These are phyloP conservation scores for Neostapfia colusana DNA, from an alignment of 176 grass and related monocot genomes.

Conservation along the genomic window DNA sequence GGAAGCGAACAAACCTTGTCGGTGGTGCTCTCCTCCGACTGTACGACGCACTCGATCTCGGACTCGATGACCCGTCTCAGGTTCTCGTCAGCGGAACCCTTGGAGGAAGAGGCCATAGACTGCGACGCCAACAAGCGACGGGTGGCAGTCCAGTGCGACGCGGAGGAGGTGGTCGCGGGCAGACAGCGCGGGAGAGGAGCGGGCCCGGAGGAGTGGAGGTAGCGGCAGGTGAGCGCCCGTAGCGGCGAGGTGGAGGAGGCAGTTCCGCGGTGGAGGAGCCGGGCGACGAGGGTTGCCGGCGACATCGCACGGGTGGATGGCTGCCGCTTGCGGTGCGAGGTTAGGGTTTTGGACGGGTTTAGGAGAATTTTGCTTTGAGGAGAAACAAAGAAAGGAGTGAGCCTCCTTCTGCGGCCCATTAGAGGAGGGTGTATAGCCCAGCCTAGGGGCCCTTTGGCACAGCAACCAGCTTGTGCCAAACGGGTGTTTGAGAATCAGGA, in stretches of 20 bases:
- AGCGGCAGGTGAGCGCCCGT: conserved; percentile 4
- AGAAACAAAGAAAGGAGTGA: neutral
- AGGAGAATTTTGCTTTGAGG: neutral
- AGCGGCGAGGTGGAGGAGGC: conserved; percentile 9
- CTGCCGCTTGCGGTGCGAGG: neutral
- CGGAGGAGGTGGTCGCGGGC: neutral
- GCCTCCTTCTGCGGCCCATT: neutral
- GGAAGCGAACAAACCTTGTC: conserved; percentile 23
- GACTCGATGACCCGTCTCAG: conserved; percentile 62
- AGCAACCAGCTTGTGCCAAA: no score
- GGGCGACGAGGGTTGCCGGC: conserved; percentile 46
- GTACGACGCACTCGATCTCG: conserved; percentile 57
- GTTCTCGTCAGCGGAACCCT: conserved; percentile 55
- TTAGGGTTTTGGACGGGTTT: conserved; percentile 51
- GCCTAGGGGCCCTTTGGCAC: no score
- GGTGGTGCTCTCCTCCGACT: conserved; percentile 37
- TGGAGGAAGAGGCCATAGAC: conserved; percentile 30
- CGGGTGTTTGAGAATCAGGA: no score
- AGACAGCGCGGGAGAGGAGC: conserved; percentile 15
- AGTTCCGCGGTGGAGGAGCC: conserved; percentile 52
- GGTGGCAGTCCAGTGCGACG: neutral
- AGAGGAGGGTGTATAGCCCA: no score
- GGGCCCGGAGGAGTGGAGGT: conserved; percentile 26
- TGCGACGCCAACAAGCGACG: conserved; percentile 49
- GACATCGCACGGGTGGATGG: conserved; percentile 18